phyloP scores from a whole-genome alignment of 179 eudicot genomes.

The Silene coronaria region DNA sequence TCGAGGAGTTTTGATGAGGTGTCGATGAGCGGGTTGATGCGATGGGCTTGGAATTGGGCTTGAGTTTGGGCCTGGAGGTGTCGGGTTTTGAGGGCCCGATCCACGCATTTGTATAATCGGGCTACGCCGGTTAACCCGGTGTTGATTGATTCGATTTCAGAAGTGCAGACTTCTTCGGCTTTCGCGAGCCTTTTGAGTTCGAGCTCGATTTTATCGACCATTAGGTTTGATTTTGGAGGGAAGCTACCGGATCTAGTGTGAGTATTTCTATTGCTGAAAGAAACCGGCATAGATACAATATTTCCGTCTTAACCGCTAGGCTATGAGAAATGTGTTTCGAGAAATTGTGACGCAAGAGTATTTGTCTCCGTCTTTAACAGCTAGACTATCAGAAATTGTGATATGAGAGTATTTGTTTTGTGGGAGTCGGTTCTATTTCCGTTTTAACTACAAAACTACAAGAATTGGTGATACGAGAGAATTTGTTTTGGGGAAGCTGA shows the following conservation, averaged over 20 bases:
- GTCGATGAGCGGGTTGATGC: slow-evolving; percentile 24
- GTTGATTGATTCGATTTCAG: slow-evolving; percentile 27
- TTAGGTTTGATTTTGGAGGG: slow-evolving; percentile 17
- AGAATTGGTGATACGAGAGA: too few species aligned
- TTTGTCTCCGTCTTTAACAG: too few species aligned
- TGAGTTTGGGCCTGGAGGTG: slow-evolving; percentile 24
- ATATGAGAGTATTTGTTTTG: too few species aligned
- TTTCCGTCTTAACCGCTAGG: background rate
- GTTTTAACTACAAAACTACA: too few species aligned
- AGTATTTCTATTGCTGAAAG: background rate
- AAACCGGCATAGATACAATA: background rate
- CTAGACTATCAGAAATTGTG: too few species aligned
- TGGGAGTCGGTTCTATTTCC: too few species aligned
- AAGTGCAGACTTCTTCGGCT: slow-evolving; percentile 20
- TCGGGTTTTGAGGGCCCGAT: slow-evolving; percentile 40
- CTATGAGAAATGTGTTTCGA: too few species aligned
- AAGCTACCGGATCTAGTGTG: slow-evolving; percentile 18
- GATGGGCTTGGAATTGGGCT: slow-evolving; percentile 20
- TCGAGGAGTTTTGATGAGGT: slow-evolving; percentile 27
- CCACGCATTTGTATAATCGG: slow-evolving; percentile 40
- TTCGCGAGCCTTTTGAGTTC: slow-evolving; percentile 11
- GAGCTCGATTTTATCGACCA: slow-evolving; percentile 10
- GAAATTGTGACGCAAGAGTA: too few species aligned
- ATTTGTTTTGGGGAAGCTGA: too few species aligned
- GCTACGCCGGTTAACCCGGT: slow-evolving; percentile 35